phyloP scores from a whole-genome alignment of 345 rosid species.

The Noccaea bulbosa region DNA sequence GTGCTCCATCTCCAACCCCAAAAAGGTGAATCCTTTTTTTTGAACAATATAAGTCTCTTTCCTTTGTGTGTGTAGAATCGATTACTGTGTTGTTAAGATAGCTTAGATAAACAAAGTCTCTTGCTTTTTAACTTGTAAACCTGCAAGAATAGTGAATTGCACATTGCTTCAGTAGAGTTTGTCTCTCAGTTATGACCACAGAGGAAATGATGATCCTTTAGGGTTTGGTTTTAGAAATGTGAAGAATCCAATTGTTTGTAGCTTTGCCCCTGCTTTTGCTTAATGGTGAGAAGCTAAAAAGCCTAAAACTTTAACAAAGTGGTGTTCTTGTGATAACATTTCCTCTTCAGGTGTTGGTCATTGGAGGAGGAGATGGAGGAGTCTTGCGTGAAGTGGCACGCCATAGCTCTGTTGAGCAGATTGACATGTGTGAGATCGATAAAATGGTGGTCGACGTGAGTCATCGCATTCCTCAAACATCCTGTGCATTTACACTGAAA shows the following conservation, averaged over 20 bases:
- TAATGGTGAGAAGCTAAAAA: not conserved
- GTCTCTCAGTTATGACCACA: not conserved
- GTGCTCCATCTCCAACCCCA: constrained; percentile 85
- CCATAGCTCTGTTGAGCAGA: constrained; percentile 77
- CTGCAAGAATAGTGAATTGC: not conserved
- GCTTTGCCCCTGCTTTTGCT: not conserved
- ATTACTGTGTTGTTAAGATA: not conserved
- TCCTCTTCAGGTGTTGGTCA: constrained; percentile 71
- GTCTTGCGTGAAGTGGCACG: constrained; percentile 91
- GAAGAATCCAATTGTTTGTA: not conserved
- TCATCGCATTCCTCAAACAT: constrained; percentile 9
- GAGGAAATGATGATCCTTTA: not conserved
- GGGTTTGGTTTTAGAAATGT: not conserved
- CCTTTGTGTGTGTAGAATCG: constrained; percentile 3
- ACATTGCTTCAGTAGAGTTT: not conserved
- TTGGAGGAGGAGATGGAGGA: constrained; percentile 99
- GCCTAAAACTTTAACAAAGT: not conserved
- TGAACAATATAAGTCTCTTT: not conserved
- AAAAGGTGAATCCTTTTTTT: constrained; percentile 57
- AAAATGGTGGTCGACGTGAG: constrained; percentile 97
- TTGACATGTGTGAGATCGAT: constrained; percentile 96
- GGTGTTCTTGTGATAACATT: not conserved
- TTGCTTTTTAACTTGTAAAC: constrained; percentile 8
- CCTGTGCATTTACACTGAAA: not conserved
- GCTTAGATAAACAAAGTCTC: not conserved